phyloP scores from a whole-genome alignment of 2,329 filamentous ascomycete species.

The Arthroderma sp. region DNA sequence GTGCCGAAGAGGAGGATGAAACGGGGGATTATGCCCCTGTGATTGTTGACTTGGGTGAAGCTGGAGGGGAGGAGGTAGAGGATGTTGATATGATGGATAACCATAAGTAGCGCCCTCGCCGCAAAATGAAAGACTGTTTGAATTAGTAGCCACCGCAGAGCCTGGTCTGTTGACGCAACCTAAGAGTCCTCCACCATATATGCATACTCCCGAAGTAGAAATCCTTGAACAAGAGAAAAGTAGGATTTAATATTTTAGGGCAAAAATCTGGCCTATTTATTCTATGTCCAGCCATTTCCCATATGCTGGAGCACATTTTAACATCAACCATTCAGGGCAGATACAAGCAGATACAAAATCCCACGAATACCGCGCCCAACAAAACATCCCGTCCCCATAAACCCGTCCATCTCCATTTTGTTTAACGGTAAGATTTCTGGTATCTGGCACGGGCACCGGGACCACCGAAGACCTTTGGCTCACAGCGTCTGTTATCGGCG shows the following conservation, averaged over 20 bases:
- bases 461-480: slow-evolving; percentile 87
- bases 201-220: neutral
- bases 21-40: slow-evolving; percentile 53
- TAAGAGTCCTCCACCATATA: neutral
- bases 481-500: slow-evolving; percentile 96
- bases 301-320: slow-evolving; percentile 5
- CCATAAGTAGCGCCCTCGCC: neutral
- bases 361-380: slow-evolving; percentile 1
- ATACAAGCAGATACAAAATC: slow-evolving; percentile 5
- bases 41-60: slow-evolving; percentile 40
- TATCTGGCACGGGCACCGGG: slow-evolving; percentile 88
- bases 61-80: neutral
- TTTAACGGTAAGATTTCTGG: slow-evolving; percentile 99
- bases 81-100: slow-evolving; percentile 4
- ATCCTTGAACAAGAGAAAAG: slow-evolving; percentile 1
- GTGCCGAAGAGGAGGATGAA: slow-evolving; percentile 49
- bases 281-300: slow-evolving; percentile 5
- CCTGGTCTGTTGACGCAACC: neutral
- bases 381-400: slow-evolving; percentile 7
- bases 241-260: slow-evolving; percentile 7
- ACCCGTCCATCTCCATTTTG: slow-evolving; percentile 7
- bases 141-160: neutral
- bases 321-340: slow-evolving; percentile 5
- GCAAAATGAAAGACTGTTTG: neutral
- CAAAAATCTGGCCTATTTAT: slow-evolving; percentile 6